These are phyloP conservation scores for Umbelopsis isabellina DNA, from an alignment of 192 early-diverging fungal species.

Conservation along the genomic window DNA sequence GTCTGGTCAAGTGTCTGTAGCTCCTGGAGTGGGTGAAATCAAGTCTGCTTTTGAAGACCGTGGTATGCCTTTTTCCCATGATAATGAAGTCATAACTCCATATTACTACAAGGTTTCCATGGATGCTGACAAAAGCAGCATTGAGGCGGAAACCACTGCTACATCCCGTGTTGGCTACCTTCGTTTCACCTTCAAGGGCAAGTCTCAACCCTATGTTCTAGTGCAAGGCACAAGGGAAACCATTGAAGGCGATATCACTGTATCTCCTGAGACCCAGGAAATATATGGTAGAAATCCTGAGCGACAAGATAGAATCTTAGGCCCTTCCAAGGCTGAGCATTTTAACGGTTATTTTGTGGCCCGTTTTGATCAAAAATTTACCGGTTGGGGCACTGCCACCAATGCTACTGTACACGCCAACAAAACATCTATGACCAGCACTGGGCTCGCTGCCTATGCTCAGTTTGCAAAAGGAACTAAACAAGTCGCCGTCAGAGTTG, in stretches of 20 bases:
- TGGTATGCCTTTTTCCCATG: slow-evolving; percentile 13
- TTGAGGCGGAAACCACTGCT: slow-evolving; percentile 1
- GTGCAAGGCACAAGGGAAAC: not conserved
- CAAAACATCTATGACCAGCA: not conserved
- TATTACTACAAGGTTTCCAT: slow-evolving; percentile 13
- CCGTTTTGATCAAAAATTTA: not conserved
- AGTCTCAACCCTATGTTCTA: not conserved
- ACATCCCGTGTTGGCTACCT: slow-evolving; percentile 2
- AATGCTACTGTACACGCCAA: not conserved
- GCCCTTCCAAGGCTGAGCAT: not conserved
- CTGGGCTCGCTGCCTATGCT: not conserved
- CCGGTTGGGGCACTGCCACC: not conserved
- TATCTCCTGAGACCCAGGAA: not conserved
- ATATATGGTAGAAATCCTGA: slow-evolving; percentile 4
- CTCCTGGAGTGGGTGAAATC: slow-evolving; percentile 8
- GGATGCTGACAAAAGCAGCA: not conserved
- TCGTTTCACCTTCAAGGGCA: not conserved
- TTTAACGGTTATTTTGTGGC: slow-evolving; percentile 18
- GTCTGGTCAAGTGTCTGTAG: not conserved
- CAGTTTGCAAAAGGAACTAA: not conserved
- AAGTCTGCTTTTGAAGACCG: not conserved
- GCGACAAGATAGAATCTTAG: not conserved
- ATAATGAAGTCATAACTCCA: not conserved
- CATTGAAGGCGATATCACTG: not conserved
- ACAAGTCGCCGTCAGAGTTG: slow-evolving; percentile 2